These are phyloP conservation scores for Raddia guianensis DNA, from an alignment of 176 grass and related monocot species.

Conservation along the genomic window DNA sequence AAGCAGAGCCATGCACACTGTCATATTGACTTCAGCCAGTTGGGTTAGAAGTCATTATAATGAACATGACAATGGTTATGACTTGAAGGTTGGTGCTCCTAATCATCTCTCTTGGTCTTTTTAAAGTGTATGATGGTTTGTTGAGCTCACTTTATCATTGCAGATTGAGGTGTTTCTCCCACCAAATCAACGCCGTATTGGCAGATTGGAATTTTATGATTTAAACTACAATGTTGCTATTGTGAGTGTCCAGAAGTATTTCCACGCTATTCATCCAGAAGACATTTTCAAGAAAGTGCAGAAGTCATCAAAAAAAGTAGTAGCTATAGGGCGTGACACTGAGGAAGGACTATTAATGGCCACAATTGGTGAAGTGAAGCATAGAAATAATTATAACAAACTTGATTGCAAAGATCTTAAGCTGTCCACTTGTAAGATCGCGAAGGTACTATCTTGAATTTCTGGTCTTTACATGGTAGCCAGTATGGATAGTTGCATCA, in stretches of 20 bases:
- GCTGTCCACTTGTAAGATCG: constrained; percentile 34
- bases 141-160: constrained; percentile 22
- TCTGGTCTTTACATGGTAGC: not conserved
- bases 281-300: not conserved
- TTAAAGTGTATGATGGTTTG: not conserved
- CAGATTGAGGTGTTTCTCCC: too few relatives aligned
- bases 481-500: not conserved
- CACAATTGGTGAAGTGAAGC: constrained; percentile 22
- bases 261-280: not conserved
- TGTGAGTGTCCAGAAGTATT: not conserved
- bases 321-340: constrained; percentile 20
- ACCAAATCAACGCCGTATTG: not conserved
- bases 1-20: too few relatives aligned
- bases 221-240: constrained; percentile 38
- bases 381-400: not conserved
- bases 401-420: constrained; percentile 29
- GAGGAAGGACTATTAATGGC: constrained; percentile 3
- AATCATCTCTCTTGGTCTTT: not conserved
- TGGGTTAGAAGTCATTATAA: constrained; percentile 12
- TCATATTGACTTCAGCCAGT: constrained; percentile 38
- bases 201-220: constrained; percentile 36
- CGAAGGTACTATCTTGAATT: constrained; percentile 23
- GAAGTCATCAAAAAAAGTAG: not conserved
- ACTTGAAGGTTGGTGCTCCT: too few relatives aligned
- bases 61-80: not conserved